Conservation (phyloP, 805 yeast species). For the Saturnispora sanitii region DNA sequence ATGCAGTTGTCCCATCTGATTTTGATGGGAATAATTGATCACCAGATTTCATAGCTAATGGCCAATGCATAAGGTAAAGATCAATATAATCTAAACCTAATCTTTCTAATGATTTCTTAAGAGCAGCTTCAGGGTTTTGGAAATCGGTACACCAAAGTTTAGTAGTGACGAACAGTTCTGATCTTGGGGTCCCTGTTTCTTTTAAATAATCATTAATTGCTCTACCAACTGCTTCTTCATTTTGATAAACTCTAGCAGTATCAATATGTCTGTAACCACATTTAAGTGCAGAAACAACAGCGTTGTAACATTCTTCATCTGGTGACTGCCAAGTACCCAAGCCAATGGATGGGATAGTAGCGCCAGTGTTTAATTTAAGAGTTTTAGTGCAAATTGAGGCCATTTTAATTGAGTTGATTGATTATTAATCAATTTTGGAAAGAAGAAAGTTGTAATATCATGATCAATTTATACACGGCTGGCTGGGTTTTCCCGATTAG, state of each 20-base stretch:
- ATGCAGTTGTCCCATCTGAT: conserved; percentile 28
- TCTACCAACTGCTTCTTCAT: conserved; percentile 50
- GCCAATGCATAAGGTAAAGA: conserved; percentile 62
- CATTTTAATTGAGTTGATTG: neutral
- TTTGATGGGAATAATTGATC: conserved; percentile 28
- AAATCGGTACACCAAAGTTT: conserved; percentile 44
- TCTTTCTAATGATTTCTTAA: conserved; percentile 40
- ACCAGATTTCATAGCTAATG: conserved; percentile 35
- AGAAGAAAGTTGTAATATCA: too few relatives aligned
- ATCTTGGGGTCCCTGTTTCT: conserved; percentile 49
- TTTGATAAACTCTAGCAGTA: conserved; percentile 59
- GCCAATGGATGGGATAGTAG: conserved; percentile 15
- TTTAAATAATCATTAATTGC: conserved; percentile 38
- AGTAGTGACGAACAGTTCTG: conserved; percentile 52
- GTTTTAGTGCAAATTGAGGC: conserved; percentile 2
- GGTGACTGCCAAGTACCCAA: conserved; percentile 17
- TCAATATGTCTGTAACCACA: conserved; percentile 72
- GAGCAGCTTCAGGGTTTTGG: conserved; percentile 34
- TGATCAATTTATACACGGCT: too few relatives aligned
- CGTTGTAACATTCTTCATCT: conserved; percentile 38
- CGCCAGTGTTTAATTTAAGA: conserved; percentile 10
- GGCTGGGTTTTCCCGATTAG: too few relatives aligned
- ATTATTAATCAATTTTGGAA: neutral
- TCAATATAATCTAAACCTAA: conserved; percentile 55
- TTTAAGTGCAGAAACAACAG: conserved; percentile 52